Conservation (phyloP, 2,329 filamentous ascomycete species). For the Clonostachys rhizophaga region DNA sequence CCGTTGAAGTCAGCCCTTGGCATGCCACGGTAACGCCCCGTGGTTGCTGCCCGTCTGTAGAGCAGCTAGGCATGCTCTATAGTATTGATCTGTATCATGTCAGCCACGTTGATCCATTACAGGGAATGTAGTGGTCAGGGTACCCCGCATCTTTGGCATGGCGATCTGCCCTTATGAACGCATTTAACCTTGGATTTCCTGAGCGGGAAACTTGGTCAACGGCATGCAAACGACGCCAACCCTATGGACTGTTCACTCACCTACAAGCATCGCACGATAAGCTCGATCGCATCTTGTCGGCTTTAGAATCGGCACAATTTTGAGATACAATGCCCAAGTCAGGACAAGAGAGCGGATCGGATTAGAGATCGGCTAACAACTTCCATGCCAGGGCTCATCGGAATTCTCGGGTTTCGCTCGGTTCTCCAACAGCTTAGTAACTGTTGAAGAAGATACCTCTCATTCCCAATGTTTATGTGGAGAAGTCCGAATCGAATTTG, state of each 20-base stretch:
- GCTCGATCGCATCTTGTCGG: conserved; percentile 20
- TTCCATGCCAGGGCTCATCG: too few species aligned
- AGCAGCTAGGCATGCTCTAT: conserved; percentile 15
- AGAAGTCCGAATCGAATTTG: too few species aligned
- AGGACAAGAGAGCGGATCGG: too few species aligned
- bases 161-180: conserved; percentile 18
- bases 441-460: too few species aligned
- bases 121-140: conserved; percentile 15
- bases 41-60: conserved; percentile 13
- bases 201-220: neutral
- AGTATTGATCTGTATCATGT: conserved; percentile 10
- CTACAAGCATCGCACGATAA: conserved; percentile 25
- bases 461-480: too few species aligned
- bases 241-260: conserved; percentile 10
- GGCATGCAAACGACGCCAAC: neutral
- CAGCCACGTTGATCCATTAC: too few species aligned
- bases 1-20: conserved; percentile 18
- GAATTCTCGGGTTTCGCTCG: too few species aligned
- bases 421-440: too few species aligned
- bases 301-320: too few species aligned
- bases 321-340: too few species aligned
- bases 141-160: conserved; percentile 19
- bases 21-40: conserved; percentile 14
- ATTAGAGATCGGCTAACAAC: too few species aligned
- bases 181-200: conserved; percentile 29